A percentile compares a stretch with the other conserved stretches of the same genome.
phyloP scores from a whole-genome alignment of 1,284 basidiomycete genomes.

The Jaminaea rosea region DNA sequence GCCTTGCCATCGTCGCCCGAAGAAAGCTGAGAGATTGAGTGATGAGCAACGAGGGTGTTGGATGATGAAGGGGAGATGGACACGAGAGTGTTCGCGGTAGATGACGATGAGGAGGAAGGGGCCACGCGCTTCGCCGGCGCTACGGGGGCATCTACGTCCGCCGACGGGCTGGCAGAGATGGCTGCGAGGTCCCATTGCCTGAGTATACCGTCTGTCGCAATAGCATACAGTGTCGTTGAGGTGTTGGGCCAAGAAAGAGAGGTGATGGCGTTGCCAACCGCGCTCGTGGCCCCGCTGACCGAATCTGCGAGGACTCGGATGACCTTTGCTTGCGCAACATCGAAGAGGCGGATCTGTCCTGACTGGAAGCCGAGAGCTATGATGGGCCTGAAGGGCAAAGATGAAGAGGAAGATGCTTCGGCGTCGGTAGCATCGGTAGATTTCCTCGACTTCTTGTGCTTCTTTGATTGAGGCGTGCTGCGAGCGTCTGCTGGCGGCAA shows the following conservation, averaged over 20 bases:
- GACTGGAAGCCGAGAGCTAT: conserved; percentile 34
- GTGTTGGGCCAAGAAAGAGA: conserved; percentile 18
- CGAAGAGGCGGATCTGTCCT: conserved; percentile 32
- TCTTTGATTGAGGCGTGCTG: conserved; percentile 17
- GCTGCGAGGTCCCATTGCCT: neutral
- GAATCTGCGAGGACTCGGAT: conserved; percentile 25
- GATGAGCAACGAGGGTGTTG: conserved; percentile 24
- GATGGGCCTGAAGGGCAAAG: conserved; percentile 17
- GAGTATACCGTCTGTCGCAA: conserved; percentile 29
- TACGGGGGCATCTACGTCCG: too few relatives aligned
- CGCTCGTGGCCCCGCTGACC: conserved; percentile 11
- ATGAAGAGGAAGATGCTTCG: neutral
- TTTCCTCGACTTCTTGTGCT: conserved; percentile 16
- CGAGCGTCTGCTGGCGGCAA: conserved; percentile 1
- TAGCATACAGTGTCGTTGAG: conserved; percentile 15
- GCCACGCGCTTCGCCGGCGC: too few relatives aligned
- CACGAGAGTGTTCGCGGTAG: conserved; percentile 4
- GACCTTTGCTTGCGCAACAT: conserved; percentile 28
- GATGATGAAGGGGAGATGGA: neutral
- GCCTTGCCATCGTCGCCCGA: conserved; percentile 6
- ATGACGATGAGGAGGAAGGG: conserved; percentile 5
- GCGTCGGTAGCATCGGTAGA: conserved; percentile 1
- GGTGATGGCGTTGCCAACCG: conserved; percentile 17
- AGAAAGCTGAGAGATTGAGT: conserved; percentile 22
- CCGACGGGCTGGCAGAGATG: neutral